phyloP scores from a whole-genome alignment of 2,329 filamentous ascomycete species.

The Pestalotiopsis sp. region DNA sequence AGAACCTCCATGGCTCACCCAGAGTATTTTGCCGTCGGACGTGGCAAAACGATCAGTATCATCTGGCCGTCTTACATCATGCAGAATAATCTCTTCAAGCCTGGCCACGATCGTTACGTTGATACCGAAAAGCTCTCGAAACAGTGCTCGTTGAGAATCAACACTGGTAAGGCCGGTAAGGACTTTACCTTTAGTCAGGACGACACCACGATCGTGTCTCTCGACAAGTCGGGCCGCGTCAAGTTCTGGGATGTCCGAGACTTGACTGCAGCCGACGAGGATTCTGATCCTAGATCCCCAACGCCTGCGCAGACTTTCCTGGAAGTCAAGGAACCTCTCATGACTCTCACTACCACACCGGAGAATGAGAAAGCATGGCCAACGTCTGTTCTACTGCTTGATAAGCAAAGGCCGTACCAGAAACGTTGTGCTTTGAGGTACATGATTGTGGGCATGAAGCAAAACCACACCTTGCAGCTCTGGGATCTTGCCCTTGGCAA shows the following conservation, averaged over 20 bases:
- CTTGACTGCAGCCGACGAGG: slow-evolving; percentile 59
- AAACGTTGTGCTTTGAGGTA: slow-evolving; percentile 90
- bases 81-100: slow-evolving; percentile 63
- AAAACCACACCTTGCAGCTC: slow-evolving; percentile 96
- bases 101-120: slow-evolving; percentile 67
- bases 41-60: slow-evolving; percentile 94
- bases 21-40: slow-evolving; percentile 91
- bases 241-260: slow-evolving; percentile 98
- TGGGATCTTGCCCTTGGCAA: slow-evolving; percentile 97
- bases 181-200: slow-evolving; percentile 98
- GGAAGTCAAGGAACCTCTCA: slow-evolving; percentile 82
- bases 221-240: slow-evolving; percentile 94
- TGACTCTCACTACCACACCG: slow-evolving; percentile 83
- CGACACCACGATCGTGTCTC: slow-evolving; percentile 87
- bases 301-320: slow-evolving; percentile 58
- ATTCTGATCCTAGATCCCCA: slow-evolving; percentile 49
- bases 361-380: slow-evolving; percentile 94
- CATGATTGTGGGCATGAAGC: slow-evolving; percentile 96
- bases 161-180: slow-evolving; percentile 96
- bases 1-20: slow-evolving; percentile 86
- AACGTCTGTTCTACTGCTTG: slow-evolving; percentile 91
- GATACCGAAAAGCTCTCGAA: slow-evolving; percentile 86
- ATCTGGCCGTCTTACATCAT: slow-evolving; percentile 69
- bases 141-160: slow-evolving; percentile 88
- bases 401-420: slow-evolving; percentile 91